Conservation (phyloP, 202 grass and related monocot genomes). For the Panicum hallii region DNA sequence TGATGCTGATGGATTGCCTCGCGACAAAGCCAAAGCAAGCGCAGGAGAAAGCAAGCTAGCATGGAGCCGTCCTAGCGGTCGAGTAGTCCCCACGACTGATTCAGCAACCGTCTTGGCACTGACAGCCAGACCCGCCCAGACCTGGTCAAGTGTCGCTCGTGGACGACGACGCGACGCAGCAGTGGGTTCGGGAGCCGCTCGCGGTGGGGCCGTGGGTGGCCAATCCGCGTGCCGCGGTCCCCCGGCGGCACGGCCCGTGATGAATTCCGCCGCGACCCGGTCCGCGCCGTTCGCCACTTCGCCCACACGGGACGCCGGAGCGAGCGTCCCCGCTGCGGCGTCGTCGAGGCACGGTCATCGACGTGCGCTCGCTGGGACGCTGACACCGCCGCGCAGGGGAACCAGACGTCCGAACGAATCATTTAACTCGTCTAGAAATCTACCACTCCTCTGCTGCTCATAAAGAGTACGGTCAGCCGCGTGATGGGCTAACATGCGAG, state of each 20-base stretch:
- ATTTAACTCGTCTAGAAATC: not conserved
- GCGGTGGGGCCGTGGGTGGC: not conserved
- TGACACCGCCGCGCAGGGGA: conserved; percentile 8
- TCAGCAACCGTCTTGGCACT: conserved; percentile 25
- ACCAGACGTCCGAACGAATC: not conserved
- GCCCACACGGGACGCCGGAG: not conserved
- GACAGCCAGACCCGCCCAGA: conserved; percentile 3
- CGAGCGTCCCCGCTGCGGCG: not conserved
- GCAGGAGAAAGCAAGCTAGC: not conserved
- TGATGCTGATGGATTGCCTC: not conserved
- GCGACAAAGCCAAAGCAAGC: conserved; percentile 3
- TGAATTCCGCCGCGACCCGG: not conserved
- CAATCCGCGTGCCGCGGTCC: not conserved
- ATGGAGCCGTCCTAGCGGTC: conserved; percentile 15
- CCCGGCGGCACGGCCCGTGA: not conserved
- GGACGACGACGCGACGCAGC: not conserved
- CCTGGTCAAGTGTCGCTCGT: not conserved
- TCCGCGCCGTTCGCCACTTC: not conserved
- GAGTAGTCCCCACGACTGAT: conserved; percentile 34
- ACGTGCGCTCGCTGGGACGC: conserved; percentile 11
- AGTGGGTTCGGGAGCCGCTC: not conserved
- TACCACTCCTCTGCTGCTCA: no score
- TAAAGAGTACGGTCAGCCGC: not conserved
- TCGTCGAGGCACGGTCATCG: conserved; percentile 20
- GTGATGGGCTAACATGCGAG: not conserved